Percentiles rank a stretch among this genome's conserved stretches.
Evolutionary conservation across 2,329 filamentous ascomycete genomes (phyloP).

Genomic region (Paraphoma chrysanthemicola): DNA sequence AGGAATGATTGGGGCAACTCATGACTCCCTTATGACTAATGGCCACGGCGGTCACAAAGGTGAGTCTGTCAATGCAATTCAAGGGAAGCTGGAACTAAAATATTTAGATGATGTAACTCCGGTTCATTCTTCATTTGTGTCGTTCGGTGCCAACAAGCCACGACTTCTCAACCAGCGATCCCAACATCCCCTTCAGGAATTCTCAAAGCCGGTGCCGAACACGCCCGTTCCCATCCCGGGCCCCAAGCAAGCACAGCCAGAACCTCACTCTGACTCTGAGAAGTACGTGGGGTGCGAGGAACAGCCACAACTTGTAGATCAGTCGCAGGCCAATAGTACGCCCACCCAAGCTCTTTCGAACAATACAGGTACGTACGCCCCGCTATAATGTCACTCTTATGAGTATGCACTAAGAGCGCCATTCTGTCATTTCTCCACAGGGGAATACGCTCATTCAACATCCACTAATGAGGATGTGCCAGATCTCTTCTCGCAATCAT

Average conservation of each 20-base stretch:
- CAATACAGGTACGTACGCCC: not conserved
- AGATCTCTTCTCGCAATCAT: not conserved
- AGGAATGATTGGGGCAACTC: slow-evolving; percentile 1
- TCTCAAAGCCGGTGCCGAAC: slow-evolving; percentile 3
- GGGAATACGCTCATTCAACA: not conserved
- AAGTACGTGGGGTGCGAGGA: not conserved
- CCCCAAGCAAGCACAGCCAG: not conserved
- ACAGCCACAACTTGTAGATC: not conserved
- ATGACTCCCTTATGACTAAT: slow-evolving; percentile 5
- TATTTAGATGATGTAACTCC: not conserved
- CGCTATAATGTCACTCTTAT: no score
- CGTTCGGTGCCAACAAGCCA: slow-evolving; percentile 4
- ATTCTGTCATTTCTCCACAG: no score
- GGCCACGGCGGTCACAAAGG: slow-evolving; percentile 3
- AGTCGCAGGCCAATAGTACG: not conserved
- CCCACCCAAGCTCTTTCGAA: not conserved
- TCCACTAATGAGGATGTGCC: not conserved
- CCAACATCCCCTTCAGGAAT: not conserved
- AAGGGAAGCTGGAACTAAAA: not conserved
- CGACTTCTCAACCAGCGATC: not conserved
- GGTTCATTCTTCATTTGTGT: slow-evolving; percentile 1
- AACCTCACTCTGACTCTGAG: not conserved
- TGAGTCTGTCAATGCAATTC: not conserved
- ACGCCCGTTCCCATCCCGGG: slow-evolving; percentile 3
- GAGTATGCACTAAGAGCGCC: no score